These are phyloP conservation scores for Termitomyces titanicus DNA, from an alignment of 768 basidiomycete genomes.

Conservation along the genomic window DNA sequence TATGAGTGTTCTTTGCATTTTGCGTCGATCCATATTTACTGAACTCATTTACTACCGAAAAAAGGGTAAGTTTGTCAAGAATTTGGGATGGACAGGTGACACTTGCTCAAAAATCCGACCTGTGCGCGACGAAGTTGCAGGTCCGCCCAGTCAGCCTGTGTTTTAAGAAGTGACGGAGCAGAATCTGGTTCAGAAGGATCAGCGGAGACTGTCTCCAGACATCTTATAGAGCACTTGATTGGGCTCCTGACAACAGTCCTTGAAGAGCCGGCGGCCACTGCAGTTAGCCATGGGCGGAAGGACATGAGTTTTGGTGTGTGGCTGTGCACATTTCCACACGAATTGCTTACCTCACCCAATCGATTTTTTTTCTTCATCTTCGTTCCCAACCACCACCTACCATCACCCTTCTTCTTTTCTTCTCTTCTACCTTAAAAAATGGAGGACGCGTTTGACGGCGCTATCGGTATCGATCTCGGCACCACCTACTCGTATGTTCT, in stretches of 20 bases:
- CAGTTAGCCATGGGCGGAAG: constrained; percentile 34
- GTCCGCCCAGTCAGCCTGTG: constrained; percentile 59
- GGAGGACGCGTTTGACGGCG: constrained; percentile 94
- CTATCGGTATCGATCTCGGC: constrained; percentile 95
- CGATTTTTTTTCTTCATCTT: constrained; percentile 40
- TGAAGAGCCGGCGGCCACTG: constrained; percentile 25
- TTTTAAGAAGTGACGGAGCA: constrained; percentile 31
- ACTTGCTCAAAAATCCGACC: constrained; percentile 51
- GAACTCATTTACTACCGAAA: constrained; percentile 53
- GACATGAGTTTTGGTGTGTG: constrained; percentile 36
- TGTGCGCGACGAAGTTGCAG: constrained; percentile 60
- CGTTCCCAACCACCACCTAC: constrained; percentile 37
- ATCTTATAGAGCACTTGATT: constrained; percentile 12
- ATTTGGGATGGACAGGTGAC: constrained; percentile 3
- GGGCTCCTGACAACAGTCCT: constrained; percentile 14
- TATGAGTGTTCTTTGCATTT: constrained; percentile 62
- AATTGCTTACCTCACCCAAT: constrained; percentile 55
- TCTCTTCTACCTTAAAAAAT: constrained; percentile 43
- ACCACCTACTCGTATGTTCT: constrained; percentile 89
- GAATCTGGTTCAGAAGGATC: no score
- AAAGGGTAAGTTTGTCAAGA: constrained; percentile 2
- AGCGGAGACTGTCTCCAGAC: constrained; percentile 26
- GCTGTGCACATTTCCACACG: constrained; percentile 40
- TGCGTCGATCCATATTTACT: constrained; percentile 76
- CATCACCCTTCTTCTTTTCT: constrained; percentile 26